Percentiles rank a stretch among this genome's conserved stretches.
These are phyloP conservation scores for Basipetospora chlamydospora DNA, from an alignment of 2,329 filamentous ascomycete genomes.

Conservation along the genomic window DNA sequence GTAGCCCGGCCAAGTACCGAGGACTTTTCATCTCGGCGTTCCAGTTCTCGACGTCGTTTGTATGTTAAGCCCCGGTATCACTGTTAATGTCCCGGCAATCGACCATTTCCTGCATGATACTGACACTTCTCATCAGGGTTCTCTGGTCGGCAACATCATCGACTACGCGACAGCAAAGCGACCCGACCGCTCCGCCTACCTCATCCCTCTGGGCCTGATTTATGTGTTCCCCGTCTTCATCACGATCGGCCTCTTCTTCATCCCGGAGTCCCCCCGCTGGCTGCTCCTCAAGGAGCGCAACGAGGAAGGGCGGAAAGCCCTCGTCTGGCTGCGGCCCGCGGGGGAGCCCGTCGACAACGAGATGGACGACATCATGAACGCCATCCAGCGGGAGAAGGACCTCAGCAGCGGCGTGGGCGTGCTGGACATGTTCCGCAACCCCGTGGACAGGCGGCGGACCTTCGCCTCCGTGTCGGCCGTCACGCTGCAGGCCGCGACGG, in stretches of 20 bases:
- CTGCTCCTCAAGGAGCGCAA: conserved; percentile 4
- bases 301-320: conserved; percentile 3
- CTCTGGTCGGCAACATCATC: conserved; percentile 26
- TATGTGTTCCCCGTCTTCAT: conserved; percentile 23
- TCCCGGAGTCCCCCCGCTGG: conserved; percentile 28
- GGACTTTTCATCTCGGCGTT: conserved; percentile 32
- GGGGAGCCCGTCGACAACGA: conserved; percentile 18
- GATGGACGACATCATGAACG: conserved; percentile 22
- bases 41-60: conserved; percentile 18
- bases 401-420: conserved; percentile 19
- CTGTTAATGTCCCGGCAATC: too few relatives aligned
- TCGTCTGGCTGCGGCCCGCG: conserved; percentile 13
- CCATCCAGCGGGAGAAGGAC: conserved; percentile 21
- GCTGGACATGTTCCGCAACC: conserved; percentile 28
- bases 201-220: conserved; percentile 23
- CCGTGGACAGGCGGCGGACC: conserved; percentile 27
- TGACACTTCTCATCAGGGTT: conserved; percentile 27
- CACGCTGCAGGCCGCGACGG: conserved; percentile 27
- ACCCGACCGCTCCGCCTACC: conserved; percentile 15
- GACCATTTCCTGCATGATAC: conserved; percentile 27
- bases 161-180: conserved; percentile 20
- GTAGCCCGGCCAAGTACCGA: conserved; percentile 31
- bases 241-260: conserved; percentile 17
- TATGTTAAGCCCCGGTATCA: neutral
- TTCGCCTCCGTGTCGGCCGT: conserved; percentile 25